Evolutionary conservation across 495 filamentous ascomycete species (phyloP), one percentile per base, ranked within the genome.

Genomic region (Aspergillus sclerotioniger): DNA sequence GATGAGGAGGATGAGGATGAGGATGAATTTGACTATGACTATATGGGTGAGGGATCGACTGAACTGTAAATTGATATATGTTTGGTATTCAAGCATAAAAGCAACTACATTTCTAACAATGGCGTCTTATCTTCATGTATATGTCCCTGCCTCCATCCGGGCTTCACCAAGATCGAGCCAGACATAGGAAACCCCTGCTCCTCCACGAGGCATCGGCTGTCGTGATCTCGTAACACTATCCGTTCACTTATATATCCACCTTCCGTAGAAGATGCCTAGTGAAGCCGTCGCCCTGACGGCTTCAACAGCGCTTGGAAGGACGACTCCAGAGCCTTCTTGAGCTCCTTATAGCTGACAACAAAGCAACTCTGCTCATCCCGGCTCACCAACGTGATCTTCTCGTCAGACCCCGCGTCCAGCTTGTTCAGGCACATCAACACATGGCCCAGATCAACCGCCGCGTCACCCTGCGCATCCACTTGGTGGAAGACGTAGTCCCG

Each of bases 401-500:
- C 95, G 28, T 96, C 91, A 29, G 83, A 77, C 8, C 92, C 92
- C 3, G 90, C 92, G 72, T 98, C 94, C 48, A 98, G 76, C 70
- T 96, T 96, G 72, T 92, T 96, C 62, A 98, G 64, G 66, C 87
- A 91, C 29, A 76, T 78, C 17, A 98, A 63, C 43, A 98, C 86
- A 74, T 98, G 92, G 0, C 86, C 92, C 28, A 97, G 78, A 65
- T 95, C 87, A 3, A 94, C 74, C 7, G 90, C 86, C 0, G 94
- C 87, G 19, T 89, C 86, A 12, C 89, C 91, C 57, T 90, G 81
- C 25, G 84, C 80, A 63, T 97, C 91, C 21, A 96, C 91, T 56
- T 93, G 91, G 70, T 98, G 94, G 72, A 97, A 98, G 51, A 97
- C 88, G 58, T 95, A 97, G 71, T 98, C 95, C 44, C 94, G 86